phyloP scores from a whole-genome alignment of 139 green algal genomes.

The Coelastrella sp. region DNA sequence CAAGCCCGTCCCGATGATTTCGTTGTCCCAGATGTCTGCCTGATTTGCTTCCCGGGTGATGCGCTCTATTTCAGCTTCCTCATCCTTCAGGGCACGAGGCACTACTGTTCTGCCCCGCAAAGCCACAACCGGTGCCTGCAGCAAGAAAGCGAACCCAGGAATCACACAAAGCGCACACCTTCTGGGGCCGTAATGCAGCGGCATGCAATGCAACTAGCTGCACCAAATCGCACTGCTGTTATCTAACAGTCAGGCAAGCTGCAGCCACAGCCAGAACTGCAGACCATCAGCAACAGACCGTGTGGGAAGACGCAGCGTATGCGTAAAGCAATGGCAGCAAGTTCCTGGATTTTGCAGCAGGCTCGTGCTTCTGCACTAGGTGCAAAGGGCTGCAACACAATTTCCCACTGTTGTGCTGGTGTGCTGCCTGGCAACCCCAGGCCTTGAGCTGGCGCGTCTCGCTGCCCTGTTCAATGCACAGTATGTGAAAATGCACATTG shows the following conservation, averaged over 20 bases:
- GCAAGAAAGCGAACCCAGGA: too few relatives aligned
- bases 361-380: too few relatives aligned
- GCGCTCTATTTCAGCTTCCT: slow-evolving; percentile 30
- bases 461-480: neutral
- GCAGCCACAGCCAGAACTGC: too few relatives aligned
- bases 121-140: neutral
- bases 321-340: too few relatives aligned
- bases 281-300: too few relatives aligned
- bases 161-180: too few relatives aligned
- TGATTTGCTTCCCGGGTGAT: slow-evolving; percentile 10
- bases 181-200: too few relatives aligned
- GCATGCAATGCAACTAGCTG: neutral
- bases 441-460: neutral
- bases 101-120: neutral
- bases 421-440: neutral
- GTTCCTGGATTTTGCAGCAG: too few relatives aligned
- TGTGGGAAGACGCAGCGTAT: too few relatives aligned
- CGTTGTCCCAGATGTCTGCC: slow-evolving; percentile 42
- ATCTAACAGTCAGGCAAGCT: too few relatives aligned
- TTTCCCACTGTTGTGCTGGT: too few relatives aligned
- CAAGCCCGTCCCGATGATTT: slow-evolving; percentile 24
- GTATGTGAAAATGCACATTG: neutral
- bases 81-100: slow-evolving; percentile 15
- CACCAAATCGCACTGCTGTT: neutral
- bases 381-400: too few relatives aligned